A percentile compares a stretch with the other conserved stretches of the same genome.
phyloP scores from a whole-genome alignment of 106 monocot species.

The Dactylorhiza incarnata region DNA sequence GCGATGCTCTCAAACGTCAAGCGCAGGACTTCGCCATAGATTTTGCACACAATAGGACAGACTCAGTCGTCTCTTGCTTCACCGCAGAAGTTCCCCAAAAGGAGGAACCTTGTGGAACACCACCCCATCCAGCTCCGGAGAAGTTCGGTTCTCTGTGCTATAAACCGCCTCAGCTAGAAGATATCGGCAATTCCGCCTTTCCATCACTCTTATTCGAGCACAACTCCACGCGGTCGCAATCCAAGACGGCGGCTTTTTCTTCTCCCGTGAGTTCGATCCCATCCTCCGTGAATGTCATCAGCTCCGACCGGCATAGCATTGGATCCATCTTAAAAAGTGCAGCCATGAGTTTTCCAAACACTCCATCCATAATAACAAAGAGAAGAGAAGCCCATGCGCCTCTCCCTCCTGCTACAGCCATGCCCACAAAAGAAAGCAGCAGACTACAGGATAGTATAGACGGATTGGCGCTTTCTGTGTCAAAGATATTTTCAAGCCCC shows the following conservation, averaged over 20 bases:
- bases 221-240: conserved; percentile 1
- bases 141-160: neutral
- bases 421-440: neutral
- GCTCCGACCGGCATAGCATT: conserved; percentile 6
- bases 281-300: neutral
- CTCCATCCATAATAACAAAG: conserved; percentile 66
- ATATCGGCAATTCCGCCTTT: neutral
- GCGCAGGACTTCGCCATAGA: neutral
- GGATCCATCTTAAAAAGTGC: conserved; percentile 43
- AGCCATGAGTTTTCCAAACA: conserved; percentile 54
- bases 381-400: conserved; percentile 30
- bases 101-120: neutral
- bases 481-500: neutral
- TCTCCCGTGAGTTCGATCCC: conserved; percentile 20
- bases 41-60: neutral
- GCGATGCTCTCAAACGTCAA: neutral
- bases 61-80: neutral
- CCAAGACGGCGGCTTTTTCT: neutral
- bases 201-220: conserved; percentile 7
- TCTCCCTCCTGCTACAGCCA: conserved; percentile 9
- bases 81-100: neutral
- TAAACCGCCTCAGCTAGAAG: neutral
- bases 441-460: conserved; percentile 7
- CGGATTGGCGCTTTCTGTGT: conserved; percentile 2
- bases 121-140: neutral